phyloP scores from a whole-genome alignment of 768 basidiomycete genomes.

The Tremella mesenterica region DNA sequence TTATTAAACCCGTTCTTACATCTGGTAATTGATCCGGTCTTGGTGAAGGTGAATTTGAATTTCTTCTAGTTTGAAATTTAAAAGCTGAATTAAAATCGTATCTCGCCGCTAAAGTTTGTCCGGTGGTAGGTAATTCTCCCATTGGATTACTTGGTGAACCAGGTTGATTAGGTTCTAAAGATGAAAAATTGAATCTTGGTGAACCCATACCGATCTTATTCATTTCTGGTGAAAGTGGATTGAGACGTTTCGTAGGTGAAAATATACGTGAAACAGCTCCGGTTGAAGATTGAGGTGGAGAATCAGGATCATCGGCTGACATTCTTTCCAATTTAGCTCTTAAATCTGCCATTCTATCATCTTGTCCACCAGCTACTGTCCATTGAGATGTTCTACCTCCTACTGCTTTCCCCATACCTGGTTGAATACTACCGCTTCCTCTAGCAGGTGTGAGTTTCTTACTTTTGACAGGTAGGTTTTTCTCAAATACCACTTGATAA shows the following conservation, averaged over 20 bases:
- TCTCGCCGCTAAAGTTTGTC: slow-evolving; percentile 33
- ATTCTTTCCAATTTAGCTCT: slow-evolving; percentile 61
- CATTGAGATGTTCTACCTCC: slow-evolving; percentile 38
- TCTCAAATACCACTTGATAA: slow-evolving; percentile 64
- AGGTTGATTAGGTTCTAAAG: slow-evolving; percentile 1
- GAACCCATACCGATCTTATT: not conserved
- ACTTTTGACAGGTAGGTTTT: slow-evolving; percentile 12
- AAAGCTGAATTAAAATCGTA: slow-evolving; percentile 46
- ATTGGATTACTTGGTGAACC: slow-evolving; percentile 14
- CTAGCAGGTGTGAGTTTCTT: slow-evolving; percentile 2
- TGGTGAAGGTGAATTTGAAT: slow-evolving; percentile 15
- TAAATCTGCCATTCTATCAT: slow-evolving; percentile 56
- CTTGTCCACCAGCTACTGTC: slow-evolving; percentile 46
- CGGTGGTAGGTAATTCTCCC: slow-evolving; percentile 23
- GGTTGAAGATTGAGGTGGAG: slow-evolving; percentile 15
- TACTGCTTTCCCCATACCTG: slow-evolving; percentile 38
- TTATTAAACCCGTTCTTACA: slow-evolving; percentile 29
- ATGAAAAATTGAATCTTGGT: too few species aligned
- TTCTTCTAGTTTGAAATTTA: slow-evolving; percentile 24
- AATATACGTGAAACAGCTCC: slow-evolving; percentile 10
- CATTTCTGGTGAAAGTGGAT: not conserved
- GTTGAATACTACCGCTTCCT: slow-evolving; percentile 11
- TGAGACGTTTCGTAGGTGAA: slow-evolving; percentile 6
- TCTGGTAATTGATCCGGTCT: slow-evolving; percentile 22
- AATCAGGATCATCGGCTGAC: slow-evolving; percentile 43